Conservation (phyloP, 2,329 filamentous ascomycete genomes). For the Huntiella decipiens region DNA sequence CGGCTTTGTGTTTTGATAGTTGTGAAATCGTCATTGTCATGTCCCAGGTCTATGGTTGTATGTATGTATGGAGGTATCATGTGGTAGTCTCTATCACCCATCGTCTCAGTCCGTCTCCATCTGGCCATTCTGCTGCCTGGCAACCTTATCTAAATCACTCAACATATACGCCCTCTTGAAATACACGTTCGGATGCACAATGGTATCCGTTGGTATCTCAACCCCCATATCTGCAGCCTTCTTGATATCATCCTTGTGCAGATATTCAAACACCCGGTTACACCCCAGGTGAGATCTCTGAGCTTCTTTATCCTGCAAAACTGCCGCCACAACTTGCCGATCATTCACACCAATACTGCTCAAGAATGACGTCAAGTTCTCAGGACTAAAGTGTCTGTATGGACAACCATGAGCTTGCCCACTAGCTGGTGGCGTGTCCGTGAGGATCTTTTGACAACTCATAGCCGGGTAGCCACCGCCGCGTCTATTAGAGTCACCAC, state of each 20-base stretch:
- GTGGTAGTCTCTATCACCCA: neutral
- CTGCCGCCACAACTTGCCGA: slow-evolving; percentile 54
- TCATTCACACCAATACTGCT: slow-evolving; percentile 67
- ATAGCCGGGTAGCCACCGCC: slow-evolving; percentile 78
- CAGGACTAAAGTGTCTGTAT: slow-evolving; percentile 75
- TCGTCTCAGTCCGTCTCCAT: slow-evolving; percentile 1
- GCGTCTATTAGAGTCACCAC: slow-evolving; percentile 73
- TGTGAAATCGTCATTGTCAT: too few relatives aligned
- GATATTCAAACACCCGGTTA: slow-evolving; percentile 84
- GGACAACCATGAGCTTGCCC: slow-evolving; percentile 93
- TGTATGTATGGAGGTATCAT: too few relatives aligned
- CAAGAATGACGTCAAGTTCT: slow-evolving; percentile 63
- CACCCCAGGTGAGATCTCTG: slow-evolving; percentile 89
- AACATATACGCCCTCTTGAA: slow-evolving; percentile 87
- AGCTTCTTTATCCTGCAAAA: slow-evolving; percentile 76
- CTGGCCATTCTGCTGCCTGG: slow-evolving; percentile 1
- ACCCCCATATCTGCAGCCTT: slow-evolving; percentile 56
- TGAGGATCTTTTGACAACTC: slow-evolving; percentile 88
- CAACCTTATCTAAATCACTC: slow-evolving; percentile 46
- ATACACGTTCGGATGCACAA: slow-evolving; percentile 93
- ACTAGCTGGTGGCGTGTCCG: slow-evolving; percentile 66
- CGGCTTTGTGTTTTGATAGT: too few relatives aligned
- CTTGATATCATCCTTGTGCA: slow-evolving; percentile 62
- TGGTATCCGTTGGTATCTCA: slow-evolving; percentile 58
- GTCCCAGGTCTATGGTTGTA: too few relatives aligned